Conservation (phyloP, 768 basidiomycete species). For the Boletus rufocinnamomeus region DNA sequence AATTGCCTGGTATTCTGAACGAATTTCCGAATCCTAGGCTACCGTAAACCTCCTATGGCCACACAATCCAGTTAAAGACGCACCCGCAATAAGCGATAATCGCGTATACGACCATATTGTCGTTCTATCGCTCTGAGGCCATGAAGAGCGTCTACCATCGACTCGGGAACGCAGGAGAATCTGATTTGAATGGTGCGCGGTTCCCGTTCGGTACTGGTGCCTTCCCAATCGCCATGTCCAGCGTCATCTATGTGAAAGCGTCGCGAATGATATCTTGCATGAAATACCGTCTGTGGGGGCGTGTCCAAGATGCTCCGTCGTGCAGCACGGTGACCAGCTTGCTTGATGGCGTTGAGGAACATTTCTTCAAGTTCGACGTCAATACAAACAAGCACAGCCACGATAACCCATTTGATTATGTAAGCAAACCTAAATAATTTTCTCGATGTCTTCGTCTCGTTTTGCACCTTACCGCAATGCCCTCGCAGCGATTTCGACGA, state of each 20-base stretch:
- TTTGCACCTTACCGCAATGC: constrained; percentile 53
- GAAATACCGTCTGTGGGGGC: background rate
- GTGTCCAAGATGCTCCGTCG: constrained; percentile 1
- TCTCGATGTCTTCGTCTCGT: constrained; percentile 31
- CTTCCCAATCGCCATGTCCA: constrained; percentile 22
- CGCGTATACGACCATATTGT: constrained; percentile 50
- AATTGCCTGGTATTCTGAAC: constrained; percentile 43
- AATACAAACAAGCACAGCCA: constrained; percentile 17
- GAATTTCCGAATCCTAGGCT: constrained; percentile 49
- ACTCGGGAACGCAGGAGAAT: constrained; percentile 41
- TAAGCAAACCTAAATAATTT: constrained; percentile 11
- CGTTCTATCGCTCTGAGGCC: constrained; percentile 58
- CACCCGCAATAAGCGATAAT: constrained; percentile 47
- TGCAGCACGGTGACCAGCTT: constrained; percentile 4
- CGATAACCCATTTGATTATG: constrained; percentile 16
- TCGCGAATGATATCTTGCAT: constrained; percentile 6
- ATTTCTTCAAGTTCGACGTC: constrained; percentile 10
- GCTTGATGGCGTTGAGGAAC: constrained; percentile 19
- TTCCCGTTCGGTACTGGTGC: constrained; percentile 8
- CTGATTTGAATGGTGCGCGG: constrained; percentile 41
- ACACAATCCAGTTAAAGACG: constrained; percentile 5
- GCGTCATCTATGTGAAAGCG: constrained; percentile 29
- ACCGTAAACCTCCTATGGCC: constrained; percentile 2
- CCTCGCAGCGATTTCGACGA: constrained; percentile 59
- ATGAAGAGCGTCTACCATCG: constrained; percentile 52